Base-by-base conservation (phyloP, 2,329 filamentous ascomycete species). In the Ophiostoma australiae region DNA sequence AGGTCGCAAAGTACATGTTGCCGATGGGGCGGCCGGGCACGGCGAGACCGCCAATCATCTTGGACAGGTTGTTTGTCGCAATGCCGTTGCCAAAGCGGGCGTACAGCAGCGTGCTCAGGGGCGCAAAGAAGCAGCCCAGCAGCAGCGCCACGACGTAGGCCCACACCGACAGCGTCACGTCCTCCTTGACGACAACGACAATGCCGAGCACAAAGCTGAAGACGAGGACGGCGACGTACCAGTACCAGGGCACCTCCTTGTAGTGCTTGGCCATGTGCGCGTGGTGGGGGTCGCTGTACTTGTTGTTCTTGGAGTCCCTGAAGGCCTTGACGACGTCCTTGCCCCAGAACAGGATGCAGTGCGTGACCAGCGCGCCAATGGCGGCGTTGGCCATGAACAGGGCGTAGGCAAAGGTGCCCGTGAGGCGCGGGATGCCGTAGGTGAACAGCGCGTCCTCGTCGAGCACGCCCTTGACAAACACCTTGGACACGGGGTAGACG, bases 1-100 rank as follows among this genome's bases (percentile, higher is more conserved):
- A 87, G 13, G 82, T 82, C 8, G 85, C 83, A 75, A 87, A 87
- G 76, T 86, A 87, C 83, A 87, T 85, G 76, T 87, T 87, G 2
- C 84, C 85, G 4, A 87, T 74, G 0, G 85, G 85, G 1, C 82
- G 81, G 1, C 80, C 82, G 1, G 85, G 85, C 2, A 86, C 73
- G 71, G 84, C 77, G 3, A 86, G 78, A 69, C 85, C 85, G 0
- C 81, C 85, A 67, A 87, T 72, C 84, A 87, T 85, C 73, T 87
- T 86, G 27, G 84, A 87, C 55, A 88, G 72, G 71, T 87, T 86
- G 75, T 87, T 87, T 2, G 85, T 87, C 8, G 84, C 84, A 44
- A 87, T 86, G 15, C 86, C 86, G 66, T 84, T 87, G 11, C 86
- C 86, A 58, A 80, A 87, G 0, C 84, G 80, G 2, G 84, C 82